These are phyloP conservation scores for Trichosanthes cucumerina DNA, from an alignment of 306 rosid species.

Conservation along the genomic window DNA sequence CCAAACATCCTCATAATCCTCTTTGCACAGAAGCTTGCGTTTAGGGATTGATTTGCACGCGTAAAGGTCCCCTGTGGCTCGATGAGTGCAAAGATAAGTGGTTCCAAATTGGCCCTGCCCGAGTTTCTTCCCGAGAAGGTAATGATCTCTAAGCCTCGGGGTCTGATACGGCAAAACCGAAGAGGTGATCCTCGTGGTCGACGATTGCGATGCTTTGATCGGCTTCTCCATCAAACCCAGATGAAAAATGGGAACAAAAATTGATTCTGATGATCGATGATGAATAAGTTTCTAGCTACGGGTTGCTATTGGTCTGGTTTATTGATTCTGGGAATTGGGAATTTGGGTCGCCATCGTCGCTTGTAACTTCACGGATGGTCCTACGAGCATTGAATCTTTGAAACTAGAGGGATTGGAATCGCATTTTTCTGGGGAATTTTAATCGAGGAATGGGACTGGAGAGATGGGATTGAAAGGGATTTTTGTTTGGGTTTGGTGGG, in stretches of 20 bases:
- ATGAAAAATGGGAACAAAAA: background rate
- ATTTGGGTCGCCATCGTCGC: background rate
- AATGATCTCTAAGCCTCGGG: slow-evolving; percentile 56
- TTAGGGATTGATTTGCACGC: slow-evolving; percentile 95
- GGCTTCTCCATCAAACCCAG: slow-evolving; percentile 5
- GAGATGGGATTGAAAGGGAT: background rate
- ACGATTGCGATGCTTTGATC: slow-evolving; percentile 37
- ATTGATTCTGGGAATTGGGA: background rate
- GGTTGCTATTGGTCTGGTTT: background rate
- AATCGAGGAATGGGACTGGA: background rate
- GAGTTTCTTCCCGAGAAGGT: slow-evolving; percentile 67
- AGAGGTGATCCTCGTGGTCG: slow-evolving; percentile 6
- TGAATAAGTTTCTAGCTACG: background rate
- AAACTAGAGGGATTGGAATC: background rate
- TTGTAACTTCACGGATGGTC: background rate
- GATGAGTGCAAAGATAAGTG: slow-evolving; percentile 56
- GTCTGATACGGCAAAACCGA: slow-evolving; percentile 65
- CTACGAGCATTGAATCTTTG: background rate
- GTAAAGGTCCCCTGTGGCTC: slow-evolving; percentile 31
- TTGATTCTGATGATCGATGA: background rate
- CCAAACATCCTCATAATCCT: slow-evolving; percentile 84
- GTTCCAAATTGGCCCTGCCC: slow-evolving; percentile 88
- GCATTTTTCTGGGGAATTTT: no score
- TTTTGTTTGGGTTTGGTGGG: background rate
- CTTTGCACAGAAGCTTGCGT: slow-evolving; percentile 59